A percentile compares a stretch with the other conserved stretches of the same genome.
These are phyloP conservation scores for Themeda triandra DNA, from an alignment of 176 grass and related monocot genomes.

Conservation along the genomic window DNA sequence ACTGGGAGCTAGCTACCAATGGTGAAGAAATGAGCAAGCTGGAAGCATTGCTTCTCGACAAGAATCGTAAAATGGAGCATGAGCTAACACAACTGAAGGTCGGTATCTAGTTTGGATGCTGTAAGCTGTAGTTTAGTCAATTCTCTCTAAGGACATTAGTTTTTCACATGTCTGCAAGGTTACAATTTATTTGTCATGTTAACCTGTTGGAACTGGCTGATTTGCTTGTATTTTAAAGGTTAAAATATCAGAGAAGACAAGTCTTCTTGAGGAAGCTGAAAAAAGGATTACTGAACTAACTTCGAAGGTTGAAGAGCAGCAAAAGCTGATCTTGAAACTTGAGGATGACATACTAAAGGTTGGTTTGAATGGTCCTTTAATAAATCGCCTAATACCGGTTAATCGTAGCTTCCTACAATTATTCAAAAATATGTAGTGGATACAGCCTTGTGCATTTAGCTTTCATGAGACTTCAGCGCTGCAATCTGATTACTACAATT, in stretches of 20 bases:
- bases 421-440: neutral
- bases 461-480: neutral
- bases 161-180: neutral
- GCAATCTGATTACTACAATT: neutral
- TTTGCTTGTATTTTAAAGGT: constrained; percentile 55
- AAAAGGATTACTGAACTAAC: constrained; percentile 63
- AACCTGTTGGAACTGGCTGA: constrained; percentile 27
- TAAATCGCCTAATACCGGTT: constrained; percentile 11
- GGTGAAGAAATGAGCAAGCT: constrained; percentile 99
- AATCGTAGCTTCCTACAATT: constrained; percentile 3
- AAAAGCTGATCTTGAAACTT: constrained; percentile 92
- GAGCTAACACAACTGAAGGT: constrained; percentile 99
- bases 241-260: constrained; percentile 95
- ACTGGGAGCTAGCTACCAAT: constrained; percentile 96
- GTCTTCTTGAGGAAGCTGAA: constrained; percentile 74
- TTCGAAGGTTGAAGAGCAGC: constrained; percentile 85
- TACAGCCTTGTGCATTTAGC: constrained; percentile 17
- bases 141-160: neutral
- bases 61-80: constrained; percentile 99
- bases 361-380: constrained; percentile 27
- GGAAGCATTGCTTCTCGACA: constrained; percentile 96
- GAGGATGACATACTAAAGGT: constrained; percentile 99
- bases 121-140: constrained; percentile 1
- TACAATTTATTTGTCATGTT: constrained; percentile 9
- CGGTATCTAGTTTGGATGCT: constrained; percentile 23